These are phyloP conservation scores for Nemania sp. DNA, from an alignment of 2,329 filamentous ascomycete genomes.

Conservation along the genomic window DNA sequence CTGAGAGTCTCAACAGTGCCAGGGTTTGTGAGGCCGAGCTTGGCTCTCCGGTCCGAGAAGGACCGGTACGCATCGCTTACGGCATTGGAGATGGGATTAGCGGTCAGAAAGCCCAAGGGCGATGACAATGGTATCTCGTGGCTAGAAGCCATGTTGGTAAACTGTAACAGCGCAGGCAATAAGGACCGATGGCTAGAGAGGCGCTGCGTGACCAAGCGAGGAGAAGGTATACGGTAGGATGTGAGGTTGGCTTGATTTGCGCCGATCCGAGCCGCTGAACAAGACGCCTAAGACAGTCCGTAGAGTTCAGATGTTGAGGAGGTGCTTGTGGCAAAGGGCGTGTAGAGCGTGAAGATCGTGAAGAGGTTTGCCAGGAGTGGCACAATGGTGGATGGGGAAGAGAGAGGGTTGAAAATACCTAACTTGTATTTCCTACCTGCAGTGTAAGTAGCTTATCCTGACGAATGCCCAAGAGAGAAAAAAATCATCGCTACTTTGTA, in stretches of 20 bases:
- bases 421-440: background rate
- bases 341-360: no score
- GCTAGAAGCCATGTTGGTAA: constrained; percentile 55
- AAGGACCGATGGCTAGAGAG: constrained; percentile 31
- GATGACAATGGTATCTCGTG: constrained; percentile 44
- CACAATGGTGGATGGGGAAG: background rate
- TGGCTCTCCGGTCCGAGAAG: constrained; percentile 84
- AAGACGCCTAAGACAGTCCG: no score
- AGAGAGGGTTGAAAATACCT: background rate
- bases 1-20: constrained; percentile 89
- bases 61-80: constrained; percentile 78
- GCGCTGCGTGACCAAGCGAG: constrained; percentile 22
- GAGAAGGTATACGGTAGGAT: constrained; percentile 5
- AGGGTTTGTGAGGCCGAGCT: constrained; percentile 88
- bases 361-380: no score
- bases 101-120: constrained; percentile 68
- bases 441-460: constrained; percentile 20
- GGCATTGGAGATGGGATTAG: constrained; percentile 72
- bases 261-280: background rate
- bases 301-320: no score
- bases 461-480: constrained; percentile 11
- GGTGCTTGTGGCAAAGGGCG: no score
- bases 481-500: constrained; percentile 28
- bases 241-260: background rate
- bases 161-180: constrained; percentile 21